These are phyloP conservation scores for Aspergillus amoenus DNA, from an alignment of 2,329 filamentous ascomycete species.

Conservation along the genomic window DNA sequence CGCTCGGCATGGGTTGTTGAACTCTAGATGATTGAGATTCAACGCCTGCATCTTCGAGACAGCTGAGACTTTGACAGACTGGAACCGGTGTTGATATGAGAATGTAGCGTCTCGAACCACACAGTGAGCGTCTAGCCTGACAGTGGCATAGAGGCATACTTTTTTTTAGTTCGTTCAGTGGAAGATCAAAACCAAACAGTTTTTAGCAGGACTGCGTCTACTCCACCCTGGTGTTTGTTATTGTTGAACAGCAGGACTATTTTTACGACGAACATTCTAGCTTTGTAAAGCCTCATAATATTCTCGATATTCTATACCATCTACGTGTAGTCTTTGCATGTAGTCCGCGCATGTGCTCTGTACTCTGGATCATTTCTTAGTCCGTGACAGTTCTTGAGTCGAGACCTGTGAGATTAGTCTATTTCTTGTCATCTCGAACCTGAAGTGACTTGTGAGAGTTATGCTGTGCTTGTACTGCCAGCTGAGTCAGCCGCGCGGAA, in stretches of 20 bases:
- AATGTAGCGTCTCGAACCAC: slow-evolving; percentile 24
- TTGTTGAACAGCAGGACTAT: slow-evolving; percentile 45
- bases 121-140: slow-evolving; percentile 38
- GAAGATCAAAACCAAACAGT: slow-evolving; percentile 49
- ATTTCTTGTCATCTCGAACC: too few species aligned
- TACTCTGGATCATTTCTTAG: too few species aligned
- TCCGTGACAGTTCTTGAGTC: too few species aligned
- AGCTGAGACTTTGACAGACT: too few species aligned
- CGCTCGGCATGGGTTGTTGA: neutral
- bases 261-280: slow-evolving; percentile 46
- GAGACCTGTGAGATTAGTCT: too few species aligned
- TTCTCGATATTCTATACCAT: too few species aligned
- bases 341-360: too few species aligned
- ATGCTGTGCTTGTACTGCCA: neutral
- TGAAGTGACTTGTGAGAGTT: neutral
- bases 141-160: slow-evolving; percentile 42
- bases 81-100: too few species aligned
- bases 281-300: too few species aligned
- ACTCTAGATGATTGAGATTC: slow-evolving; percentile 8
- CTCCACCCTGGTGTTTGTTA: slow-evolving; percentile 48
- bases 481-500: slow-evolving; percentile 3
- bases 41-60: neutral
- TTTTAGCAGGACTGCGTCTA: slow-evolving; percentile 52
- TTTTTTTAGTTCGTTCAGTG: slow-evolving; percentile 46
- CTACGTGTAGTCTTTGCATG: too few species aligned